Percentiles rank a stretch among this genome's conserved stretches.
phyloP scores from a whole-genome alignment of 169 alveolate genomes.

The Plasmodium chabaudi region DNA sequence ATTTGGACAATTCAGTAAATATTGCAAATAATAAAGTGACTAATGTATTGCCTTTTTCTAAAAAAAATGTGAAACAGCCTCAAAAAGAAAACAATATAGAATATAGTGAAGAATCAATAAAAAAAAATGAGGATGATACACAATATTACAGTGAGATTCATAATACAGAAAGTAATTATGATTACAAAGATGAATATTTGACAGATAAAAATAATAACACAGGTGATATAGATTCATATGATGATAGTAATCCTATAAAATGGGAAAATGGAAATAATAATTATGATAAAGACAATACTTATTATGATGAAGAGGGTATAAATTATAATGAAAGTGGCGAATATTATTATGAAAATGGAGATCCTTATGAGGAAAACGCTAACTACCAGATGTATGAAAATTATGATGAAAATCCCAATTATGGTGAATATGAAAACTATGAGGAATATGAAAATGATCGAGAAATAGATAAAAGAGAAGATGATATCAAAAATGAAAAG shows the following conservation, averaged over 20 bases:
- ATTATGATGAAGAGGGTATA: constrained; percentile 3
- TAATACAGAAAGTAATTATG: constrained; percentile 1
- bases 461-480: too few relatives aligned
- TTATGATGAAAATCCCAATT: background rate
- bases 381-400: constrained; percentile 2
- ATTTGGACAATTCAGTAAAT: background rate
- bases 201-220: too few relatives aligned
- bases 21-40: background rate
- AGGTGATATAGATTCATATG: too few relatives aligned
- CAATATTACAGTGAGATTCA: background rate
- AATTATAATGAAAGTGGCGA: constrained; percentile 9
- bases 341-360: constrained; percentile 38
- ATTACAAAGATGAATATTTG: too few relatives aligned
- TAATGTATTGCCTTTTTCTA: constrained; percentile 9
- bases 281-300: constrained; percentile 4
- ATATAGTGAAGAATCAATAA: constrained; percentile 9
- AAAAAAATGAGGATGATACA: constrained; percentile 17
- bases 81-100: constrained; percentile 13
- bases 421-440: background rate
- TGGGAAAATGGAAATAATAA: background rate
- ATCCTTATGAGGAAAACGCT: constrained; percentile 20
- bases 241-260: background rate
- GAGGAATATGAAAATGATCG: background rate
- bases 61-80: constrained; percentile 9
- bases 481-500: too few relatives aligned